These are phyloP conservation scores for Parachaetomium inaequale DNA, from an alignment of 495 filamentous ascomycete species.

Conservation along the genomic window DNA sequence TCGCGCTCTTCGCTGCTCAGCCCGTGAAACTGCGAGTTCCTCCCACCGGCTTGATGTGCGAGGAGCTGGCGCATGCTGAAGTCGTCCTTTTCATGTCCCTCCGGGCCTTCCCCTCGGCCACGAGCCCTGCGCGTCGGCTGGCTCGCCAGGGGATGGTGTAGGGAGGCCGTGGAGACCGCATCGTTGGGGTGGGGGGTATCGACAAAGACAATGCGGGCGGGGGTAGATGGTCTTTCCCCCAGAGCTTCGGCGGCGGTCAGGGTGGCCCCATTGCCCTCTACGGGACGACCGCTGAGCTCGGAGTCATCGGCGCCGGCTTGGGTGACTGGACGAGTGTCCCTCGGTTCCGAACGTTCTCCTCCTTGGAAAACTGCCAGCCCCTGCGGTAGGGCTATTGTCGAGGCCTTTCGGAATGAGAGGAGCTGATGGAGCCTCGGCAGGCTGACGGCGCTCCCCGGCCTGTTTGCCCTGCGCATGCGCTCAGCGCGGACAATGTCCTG, in stretches of 20 bases:
- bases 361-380: neutral
- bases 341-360: neutral
- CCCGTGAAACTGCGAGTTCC: slow-evolving; percentile 71
- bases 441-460: slow-evolving; percentile 8
- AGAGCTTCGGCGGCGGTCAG: neutral
- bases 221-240: neutral
- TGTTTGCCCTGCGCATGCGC: slow-evolving; percentile 30
- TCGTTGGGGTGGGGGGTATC: slow-evolving; percentile 15
- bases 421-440: slow-evolving; percentile 16
- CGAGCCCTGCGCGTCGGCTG: slow-evolving; percentile 13
- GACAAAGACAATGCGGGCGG: slow-evolving; percentile 28
- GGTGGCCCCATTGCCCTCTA: too few relatives aligned
- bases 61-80: slow-evolving; percentile 28
- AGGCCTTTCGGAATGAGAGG: slow-evolving; percentile 17
- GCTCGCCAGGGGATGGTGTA: neutral
- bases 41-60: slow-evolving; percentile 44
- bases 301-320: neutral
- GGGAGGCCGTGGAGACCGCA: slow-evolving; percentile 13
- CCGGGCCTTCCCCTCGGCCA: neutral
- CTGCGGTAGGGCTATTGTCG: neutral
- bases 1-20: slow-evolving; percentile 65
- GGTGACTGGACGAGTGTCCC: neutral
- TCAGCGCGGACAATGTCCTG: slow-evolving; percentile 53
- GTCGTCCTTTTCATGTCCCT: slow-evolving; percentile 9
- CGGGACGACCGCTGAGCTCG: too few relatives aligned